These are phyloP conservation scores for Fraxinus sp. DNA, from an alignment of 305 asterid genomes.

Conservation along the genomic window DNA sequence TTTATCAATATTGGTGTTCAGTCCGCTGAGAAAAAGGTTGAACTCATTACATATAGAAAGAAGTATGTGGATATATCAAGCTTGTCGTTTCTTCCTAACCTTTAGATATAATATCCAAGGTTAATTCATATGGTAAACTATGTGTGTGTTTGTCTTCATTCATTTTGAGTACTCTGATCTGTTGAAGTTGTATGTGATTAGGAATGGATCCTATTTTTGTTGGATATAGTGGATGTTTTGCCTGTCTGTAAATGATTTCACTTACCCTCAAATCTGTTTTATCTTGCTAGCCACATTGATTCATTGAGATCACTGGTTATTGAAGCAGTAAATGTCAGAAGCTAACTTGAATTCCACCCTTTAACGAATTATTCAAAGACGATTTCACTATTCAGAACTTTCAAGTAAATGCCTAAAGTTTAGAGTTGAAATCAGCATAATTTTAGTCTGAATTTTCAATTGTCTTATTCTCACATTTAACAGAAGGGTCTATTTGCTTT, in stretches of 20 bases:
- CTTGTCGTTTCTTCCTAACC: neutral
- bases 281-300: neutral
- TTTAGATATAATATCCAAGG: neutral
- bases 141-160: neutral
- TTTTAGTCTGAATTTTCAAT: neutral
- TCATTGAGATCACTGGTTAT: neutral
- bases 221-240: neutral
- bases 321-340: neutral
- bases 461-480: neutral
- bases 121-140: neutral
- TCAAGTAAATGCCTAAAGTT: neutral
- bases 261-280: neutral
- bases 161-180: neutral
- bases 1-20: neutral
- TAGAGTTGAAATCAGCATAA: neutral
- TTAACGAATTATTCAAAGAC: neutral
- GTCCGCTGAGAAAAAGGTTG: neutral
- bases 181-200: neutral
- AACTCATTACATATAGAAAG: neutral
- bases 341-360: neutral
- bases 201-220: neutral
- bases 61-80: neutral
- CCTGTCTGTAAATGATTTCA: neutral
- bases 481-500: neutral
- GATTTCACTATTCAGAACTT: neutral